Evolutionary conservation across 2,329 filamentous ascomycete species (phyloP).

Genomic region (Aspergillus vadensis): DNA sequence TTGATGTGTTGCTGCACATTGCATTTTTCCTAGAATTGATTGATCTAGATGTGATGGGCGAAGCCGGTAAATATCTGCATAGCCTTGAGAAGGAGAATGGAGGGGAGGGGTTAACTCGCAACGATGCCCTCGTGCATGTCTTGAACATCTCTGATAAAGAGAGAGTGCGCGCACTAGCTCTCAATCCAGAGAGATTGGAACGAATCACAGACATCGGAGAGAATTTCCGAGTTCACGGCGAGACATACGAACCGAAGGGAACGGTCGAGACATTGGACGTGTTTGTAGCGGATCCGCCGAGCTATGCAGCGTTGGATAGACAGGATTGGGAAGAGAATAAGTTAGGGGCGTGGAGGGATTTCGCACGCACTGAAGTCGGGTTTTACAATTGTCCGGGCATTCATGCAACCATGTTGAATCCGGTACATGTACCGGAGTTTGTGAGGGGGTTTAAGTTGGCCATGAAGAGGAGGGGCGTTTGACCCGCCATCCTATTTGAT

Average conservation of each 20-base stretch:
- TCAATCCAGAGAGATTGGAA: not conserved
- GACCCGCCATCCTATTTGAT: not conserved
- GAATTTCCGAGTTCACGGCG: constrained; percentile 4
- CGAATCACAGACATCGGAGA: constrained; percentile 7
- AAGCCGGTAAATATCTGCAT: not conserved
- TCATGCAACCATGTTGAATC: constrained; percentile 11
- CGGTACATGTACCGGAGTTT: constrained; percentile 8
- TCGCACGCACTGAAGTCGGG: not conserved
- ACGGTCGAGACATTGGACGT: constrained; percentile 11
- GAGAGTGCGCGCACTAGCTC: not conserved
- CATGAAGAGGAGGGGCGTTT: not conserved
- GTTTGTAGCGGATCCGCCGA: constrained; percentile 13
- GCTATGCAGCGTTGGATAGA: not conserved
- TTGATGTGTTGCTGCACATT: not conserved
- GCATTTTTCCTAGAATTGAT: constrained; percentile 4
- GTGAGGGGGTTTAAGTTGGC: not conserved
- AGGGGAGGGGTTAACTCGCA: not conserved
- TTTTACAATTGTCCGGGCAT: constrained; percentile 8
- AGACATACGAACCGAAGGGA: constrained; percentile 4
- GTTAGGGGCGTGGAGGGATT: constrained; percentile 9
- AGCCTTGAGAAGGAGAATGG: not conserved
- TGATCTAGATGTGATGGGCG: not conserved
- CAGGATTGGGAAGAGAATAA: constrained; percentile 10
- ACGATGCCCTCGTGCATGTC: not conserved
- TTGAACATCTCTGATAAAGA: not conserved